Percentiles rank a stretch among this genome's conserved stretches.
phyloP scores from a whole-genome alignment of 2,329 filamentous ascomycete species.

The Ophiocordyceps polyrhachis-furcata region DNA sequence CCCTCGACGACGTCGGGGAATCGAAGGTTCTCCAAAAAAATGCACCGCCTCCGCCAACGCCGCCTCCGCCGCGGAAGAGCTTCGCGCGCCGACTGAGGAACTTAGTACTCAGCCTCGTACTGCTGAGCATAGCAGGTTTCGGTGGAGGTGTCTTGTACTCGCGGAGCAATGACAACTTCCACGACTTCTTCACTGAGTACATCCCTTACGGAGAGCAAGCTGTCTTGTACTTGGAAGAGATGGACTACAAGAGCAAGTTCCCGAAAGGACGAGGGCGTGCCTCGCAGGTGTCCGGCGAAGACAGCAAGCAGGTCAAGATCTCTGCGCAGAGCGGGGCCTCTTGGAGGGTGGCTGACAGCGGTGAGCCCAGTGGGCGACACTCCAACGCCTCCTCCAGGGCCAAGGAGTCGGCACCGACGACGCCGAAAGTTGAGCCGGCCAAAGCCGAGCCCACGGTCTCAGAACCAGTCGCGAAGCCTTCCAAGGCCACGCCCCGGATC shows the following conservation, averaged over 20 bases:
- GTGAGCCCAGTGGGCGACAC: conserved; percentile 37
- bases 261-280: conserved; percentile 25
- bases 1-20: conserved; percentile 7
- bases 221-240: conserved; percentile 88
- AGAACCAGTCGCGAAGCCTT: conserved; percentile 9
- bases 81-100: conserved; percentile 56
- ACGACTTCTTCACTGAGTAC: conserved; percentile 98
- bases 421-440: conserved; percentile 10
- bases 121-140: conserved; percentile 64
- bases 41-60: conserved; percentile 13
- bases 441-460: conserved; percentile 11
- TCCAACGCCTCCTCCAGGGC: conserved; percentile 29
- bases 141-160: conserved; percentile 84
- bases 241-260: conserved; percentile 80
- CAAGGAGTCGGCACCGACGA: conserved; percentile 2
- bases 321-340: conserved; percentile 71
- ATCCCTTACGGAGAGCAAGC: conserved; percentile 86
- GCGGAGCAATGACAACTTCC: conserved; percentile 88
- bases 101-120: conserved; percentile 56
- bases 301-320: conserved; percentile 60
- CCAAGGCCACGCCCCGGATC: conserved; percentile 7
- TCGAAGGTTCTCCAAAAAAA: conserved; percentile 4
- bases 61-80: conserved; percentile 34
- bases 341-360: conserved; percentile 53
- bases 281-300: conserved; percentile 26